These are phyloP conservation scores for Kwoniella botswanensis DNA, from an alignment of 768 basidiomycete species.

Conservation along the genomic window DNA sequence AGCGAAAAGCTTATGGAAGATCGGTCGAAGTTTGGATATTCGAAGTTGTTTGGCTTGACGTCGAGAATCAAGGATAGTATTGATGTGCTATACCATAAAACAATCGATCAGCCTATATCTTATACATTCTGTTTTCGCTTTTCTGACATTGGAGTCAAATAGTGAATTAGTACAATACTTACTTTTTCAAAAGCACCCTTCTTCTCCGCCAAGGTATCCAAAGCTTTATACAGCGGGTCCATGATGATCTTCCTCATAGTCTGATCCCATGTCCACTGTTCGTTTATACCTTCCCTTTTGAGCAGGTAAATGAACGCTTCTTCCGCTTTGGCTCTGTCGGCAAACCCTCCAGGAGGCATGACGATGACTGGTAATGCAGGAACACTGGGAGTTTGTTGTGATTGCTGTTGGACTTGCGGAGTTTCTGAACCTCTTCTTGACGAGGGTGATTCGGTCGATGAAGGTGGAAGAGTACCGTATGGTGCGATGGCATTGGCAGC, in stretches of 20 bases:
- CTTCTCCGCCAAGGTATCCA: conserved; percentile 91
- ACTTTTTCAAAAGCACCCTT: conserved; percentile 94
- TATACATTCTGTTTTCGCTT: not conserved
- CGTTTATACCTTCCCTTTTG: conserved; percentile 85
- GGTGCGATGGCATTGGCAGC: conserved; percentile 27
- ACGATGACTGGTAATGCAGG: conserved; percentile 79
- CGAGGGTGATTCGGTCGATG: conserved; percentile 11
- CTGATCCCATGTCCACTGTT: conserved; percentile 96
- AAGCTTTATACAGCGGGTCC: conserved; percentile 92
- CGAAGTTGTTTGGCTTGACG: conserved; percentile 83
- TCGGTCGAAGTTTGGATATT: conserved; percentile 82
- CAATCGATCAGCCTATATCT: no score
- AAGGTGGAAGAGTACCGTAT: conserved; percentile 12
- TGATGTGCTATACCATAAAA: conserved; percentile 68
- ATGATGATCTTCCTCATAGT: conserved; percentile 98
- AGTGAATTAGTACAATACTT: conserved; percentile 32
- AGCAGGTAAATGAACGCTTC: conserved; percentile 91
- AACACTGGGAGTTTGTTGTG: conserved; percentile 54
- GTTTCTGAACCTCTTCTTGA: conserved; percentile 14
- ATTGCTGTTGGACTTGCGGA: conserved; percentile 56
- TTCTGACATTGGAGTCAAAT: not conserved
- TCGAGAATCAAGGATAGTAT: conserved; percentile 76
- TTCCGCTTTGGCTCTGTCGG: conserved; percentile 85
- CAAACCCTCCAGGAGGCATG: conserved; percentile 87
- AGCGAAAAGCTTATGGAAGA: conserved; percentile 77